Percentiles rank a stretch among this genome's conserved stretches.
phyloP scores from a whole-genome alignment of 192 early-diverging fungal genomes.

The Linnemannia hyalina region DNA sequence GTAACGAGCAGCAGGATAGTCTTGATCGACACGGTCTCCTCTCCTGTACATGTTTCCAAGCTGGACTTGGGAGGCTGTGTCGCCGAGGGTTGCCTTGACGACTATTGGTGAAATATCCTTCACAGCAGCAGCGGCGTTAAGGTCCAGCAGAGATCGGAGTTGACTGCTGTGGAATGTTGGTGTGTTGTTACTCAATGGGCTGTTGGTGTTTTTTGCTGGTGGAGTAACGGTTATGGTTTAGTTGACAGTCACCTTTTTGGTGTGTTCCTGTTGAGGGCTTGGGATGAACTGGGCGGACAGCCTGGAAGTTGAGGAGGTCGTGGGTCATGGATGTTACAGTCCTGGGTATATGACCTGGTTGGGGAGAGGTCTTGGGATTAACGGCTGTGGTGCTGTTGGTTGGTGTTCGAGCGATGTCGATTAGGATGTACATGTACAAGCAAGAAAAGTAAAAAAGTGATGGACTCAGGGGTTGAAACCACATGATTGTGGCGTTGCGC shows the following conservation, averaged over 20 bases:
- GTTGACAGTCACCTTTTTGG: background rate
- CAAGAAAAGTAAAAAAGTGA: no score
- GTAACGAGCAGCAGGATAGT: no score
- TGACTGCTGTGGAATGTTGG: background rate
- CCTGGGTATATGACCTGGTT: no score
- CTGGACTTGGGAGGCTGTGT: background rate
- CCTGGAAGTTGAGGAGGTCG: no score
- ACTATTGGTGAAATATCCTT: background rate
- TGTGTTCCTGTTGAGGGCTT: background rate
- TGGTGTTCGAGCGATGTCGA: no score
- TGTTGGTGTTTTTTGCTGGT: background rate
- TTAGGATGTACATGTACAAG: no score
- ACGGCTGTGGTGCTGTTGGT: no score
- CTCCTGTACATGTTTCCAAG: background rate
- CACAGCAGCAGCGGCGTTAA: background rate
- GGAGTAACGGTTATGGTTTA: background rate
- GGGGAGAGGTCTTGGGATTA: no score
- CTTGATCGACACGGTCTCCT: background rate
- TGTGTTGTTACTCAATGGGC: background rate
- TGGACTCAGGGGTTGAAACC: no score
- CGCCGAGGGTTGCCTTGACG: background rate
- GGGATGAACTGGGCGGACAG: no score
- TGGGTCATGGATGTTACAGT: no score
- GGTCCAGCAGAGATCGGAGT: background rate
- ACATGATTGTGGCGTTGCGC: no score